Evolutionary conservation across 169 alveolate genomes (phyloP), one percentile per base, ranked within the genome.

Genomic region (Plasmodium adleri): DNA sequence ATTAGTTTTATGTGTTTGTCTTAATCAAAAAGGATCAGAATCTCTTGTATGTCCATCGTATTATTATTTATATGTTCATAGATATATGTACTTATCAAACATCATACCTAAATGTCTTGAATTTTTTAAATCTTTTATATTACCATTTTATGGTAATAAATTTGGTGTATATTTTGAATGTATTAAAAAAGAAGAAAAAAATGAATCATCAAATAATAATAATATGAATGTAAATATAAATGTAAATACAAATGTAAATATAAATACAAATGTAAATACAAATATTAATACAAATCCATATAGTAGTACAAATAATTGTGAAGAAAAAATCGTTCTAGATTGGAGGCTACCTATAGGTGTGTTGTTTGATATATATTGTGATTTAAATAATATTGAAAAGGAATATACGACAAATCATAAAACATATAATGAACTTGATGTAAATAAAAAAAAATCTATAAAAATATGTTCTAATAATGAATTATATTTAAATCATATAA

Each of bases 301-400:
- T 20, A 20, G 22, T 0, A 32, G 45, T 32, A 56, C 10, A n/a
- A 13, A 56, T 15, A 56, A 56, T 22, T 15, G 12, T 39, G 26
- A 20, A 26, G 91, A 83, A 10, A 70, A 49, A 26, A 70, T 83
- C 4, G 49, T 83, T 13, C 85, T 83, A 9, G 91, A 83, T 20
- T 83, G 91, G 91, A 68, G 91, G 59, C 32, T 83, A 4, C 91
- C 91, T 7, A 83, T 83, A 7, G 91, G 91, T 12, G 91, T 83
- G 2, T 54, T 83, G 1, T 83, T 83, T 49, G 91, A 83, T 47
- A 83, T 59, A 17, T 83, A 83, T 62, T 83, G 91, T 62, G 78
- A 83, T 58, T 32, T 32, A 32, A 8, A 32, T 32, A 32, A 32
- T 5, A 50, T 24, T 7, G 91, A 83, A 17, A 58, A 49, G 24